Conservation (phyloP, 768 basidiomycete genomes). For the Sarcodon aspratus region DNA sequence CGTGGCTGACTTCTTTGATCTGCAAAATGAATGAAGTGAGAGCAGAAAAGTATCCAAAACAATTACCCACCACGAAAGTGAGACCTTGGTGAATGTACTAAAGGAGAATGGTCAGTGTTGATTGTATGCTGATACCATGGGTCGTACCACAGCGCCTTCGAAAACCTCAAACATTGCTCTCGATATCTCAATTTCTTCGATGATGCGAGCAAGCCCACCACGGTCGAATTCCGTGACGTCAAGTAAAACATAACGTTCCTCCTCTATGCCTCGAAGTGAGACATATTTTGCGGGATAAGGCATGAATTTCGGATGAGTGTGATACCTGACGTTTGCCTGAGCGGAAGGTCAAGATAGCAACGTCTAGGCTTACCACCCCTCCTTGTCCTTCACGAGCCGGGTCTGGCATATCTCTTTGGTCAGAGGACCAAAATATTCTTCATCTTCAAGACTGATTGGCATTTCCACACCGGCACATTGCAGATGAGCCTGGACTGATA, state of each 20-base stretch:
- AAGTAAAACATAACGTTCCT: conserved; percentile 70
- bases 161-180: conserved; percentile 83
- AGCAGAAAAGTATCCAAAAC: neutral
- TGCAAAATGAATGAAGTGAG: conserved; percentile 14
- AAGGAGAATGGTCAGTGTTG: conserved; percentile 2
- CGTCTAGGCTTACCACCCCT: conserved; percentile 55
- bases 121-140: neutral
- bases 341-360: neutral
- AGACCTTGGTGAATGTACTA: conserved; percentile 86
- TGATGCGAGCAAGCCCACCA: conserved; percentile 28
- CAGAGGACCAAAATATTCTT: conserved; percentile 58
- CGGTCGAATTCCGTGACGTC: conserved; percentile 38
- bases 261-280: conserved; percentile 63
- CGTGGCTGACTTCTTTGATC: conserved; percentile 77
- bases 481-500: conserved; percentile 40
- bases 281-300: conserved; percentile 68
- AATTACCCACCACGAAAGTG: conserved; percentile 54
- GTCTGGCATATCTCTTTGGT: conserved; percentile 49
- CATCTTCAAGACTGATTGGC: conserved; percentile 59
- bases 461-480: conserved; percentile 87
- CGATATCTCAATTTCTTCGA: conserved; percentile 80
- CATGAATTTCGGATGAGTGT: conserved; percentile 67
- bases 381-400: conserved; percentile 53
- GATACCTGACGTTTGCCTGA: conserved; percentile 43
- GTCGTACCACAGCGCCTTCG: conserved; percentile 72